Evolutionary conservation across 495 filamentous ascomycete genomes (phyloP).

Genomic region (Penicillium samsonianum): DNA sequence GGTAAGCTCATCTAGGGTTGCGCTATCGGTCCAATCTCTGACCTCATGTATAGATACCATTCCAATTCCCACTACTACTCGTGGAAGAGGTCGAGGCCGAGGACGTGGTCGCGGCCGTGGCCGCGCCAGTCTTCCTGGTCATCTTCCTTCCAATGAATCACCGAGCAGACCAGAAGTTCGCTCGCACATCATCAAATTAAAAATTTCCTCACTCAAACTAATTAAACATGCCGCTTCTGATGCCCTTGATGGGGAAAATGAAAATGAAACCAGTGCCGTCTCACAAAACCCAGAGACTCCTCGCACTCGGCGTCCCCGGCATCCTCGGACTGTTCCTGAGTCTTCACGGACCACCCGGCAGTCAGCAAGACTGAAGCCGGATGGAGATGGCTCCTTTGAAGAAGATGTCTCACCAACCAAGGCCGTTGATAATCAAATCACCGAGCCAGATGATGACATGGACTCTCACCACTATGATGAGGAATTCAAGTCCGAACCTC

Average conservation of each 20-base stretch:
- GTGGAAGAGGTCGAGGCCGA: conserved; percentile 27
- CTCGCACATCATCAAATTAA: conserved; percentile 27
- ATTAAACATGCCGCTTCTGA: not conserved
- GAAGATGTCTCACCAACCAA: conserved; percentile 30
- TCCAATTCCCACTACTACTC: conserved; percentile 15
- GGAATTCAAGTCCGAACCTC: conserved; percentile 7
- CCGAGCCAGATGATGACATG: conserved; percentile 15
- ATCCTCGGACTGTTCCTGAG: conserved; percentile 33
- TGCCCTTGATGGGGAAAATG: not conserved
- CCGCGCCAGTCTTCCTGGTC: not conserved
- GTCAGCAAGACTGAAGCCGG: conserved; percentile 37
- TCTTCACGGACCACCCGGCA: conserved; percentile 43
- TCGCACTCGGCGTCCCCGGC: conserved; percentile 22
- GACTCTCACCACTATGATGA: conserved; percentile 15
- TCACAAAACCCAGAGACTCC: conserved; percentile 28
- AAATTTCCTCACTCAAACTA: conserved; percentile 13
- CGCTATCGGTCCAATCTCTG: conserved; percentile 4
- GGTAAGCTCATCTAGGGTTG: conserved; percentile 15
- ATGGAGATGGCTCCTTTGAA: conserved; percentile 16
- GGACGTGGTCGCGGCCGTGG: conserved; percentile 14
- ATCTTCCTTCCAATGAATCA: not conserved
- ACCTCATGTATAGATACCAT: conserved; percentile 12
- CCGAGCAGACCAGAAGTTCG: conserved; percentile 8
- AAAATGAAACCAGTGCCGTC: not conserved
- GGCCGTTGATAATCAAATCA: conserved; percentile 8